Evolutionary conservation across 2,329 filamentous ascomycete genomes (phyloP), one percentile per base, ranked within the genome.

Genomic region (Ophiostoma ulmi): DNA sequence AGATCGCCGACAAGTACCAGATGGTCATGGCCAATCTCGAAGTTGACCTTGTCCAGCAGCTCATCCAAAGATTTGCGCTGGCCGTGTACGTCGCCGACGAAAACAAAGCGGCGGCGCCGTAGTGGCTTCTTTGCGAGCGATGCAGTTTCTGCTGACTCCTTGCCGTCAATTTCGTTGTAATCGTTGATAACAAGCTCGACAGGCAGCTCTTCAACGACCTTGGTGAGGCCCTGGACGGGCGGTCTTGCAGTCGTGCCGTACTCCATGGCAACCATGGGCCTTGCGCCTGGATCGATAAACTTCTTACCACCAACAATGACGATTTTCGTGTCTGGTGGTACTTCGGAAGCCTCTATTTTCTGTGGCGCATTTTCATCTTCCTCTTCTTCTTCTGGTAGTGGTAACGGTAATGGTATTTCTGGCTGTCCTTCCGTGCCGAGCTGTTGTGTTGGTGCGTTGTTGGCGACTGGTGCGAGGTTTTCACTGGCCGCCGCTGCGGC

Each of bases 11-110:
- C 85, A 65, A 94, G 83, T 26, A 97, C 83, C 55, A 97, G 80
- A 77, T 94, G 91, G 78, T 97, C 94, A 17, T 83, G 80, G 36
- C 80, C 70, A 48, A 73, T 77, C 72, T 90, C 79, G 79, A 92
- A 94, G 20, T 83, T 78, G 31, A 91, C 81, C 76, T 92, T 89
- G 5, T 85, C 78, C 36, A 98, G 84, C 14, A 98, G 83, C 20
- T 83, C 77, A 78, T 83, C 80, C 77, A 92, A 83, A 73, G 93
- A 86, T 14, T 85, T 78, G 75, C 87, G 87, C 82, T 95, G 95
- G 67, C 95, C 95, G 81, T 98, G 94, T 17, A 98, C 92, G 80
- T 99, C 95, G 70, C 95, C 94, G 44, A 98, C 84, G 72, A 98
- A 84, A 44, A 98, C 83, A 35, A 99, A 81, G 22, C 93, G 84